Conservation (phyloP, 2,329 filamentous ascomycete genomes). For the Albophoma yamanashiensis region DNA sequence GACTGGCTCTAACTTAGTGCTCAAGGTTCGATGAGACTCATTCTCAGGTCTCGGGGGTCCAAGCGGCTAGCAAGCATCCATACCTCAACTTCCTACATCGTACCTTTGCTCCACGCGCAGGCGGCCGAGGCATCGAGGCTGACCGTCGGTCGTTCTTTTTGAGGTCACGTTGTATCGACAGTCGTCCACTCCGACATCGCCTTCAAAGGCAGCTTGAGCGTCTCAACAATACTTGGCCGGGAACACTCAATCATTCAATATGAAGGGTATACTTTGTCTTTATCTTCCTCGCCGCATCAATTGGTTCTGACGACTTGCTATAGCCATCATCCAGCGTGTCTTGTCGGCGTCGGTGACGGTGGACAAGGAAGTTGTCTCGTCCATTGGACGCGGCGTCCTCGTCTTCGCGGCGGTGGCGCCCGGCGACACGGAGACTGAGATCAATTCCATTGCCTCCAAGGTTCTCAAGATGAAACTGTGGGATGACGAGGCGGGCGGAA, state of each 20-base stretch:
- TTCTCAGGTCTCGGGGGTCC: neutral
- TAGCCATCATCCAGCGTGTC: slow-evolving; percentile 87
- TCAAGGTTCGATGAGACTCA: neutral
- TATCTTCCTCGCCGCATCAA: neutral
- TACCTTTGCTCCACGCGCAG: neutral
- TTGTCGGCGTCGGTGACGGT: slow-evolving; percentile 93
- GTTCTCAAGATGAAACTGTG: slow-evolving; percentile 85
- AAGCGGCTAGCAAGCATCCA: neutral
- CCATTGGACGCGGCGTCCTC: slow-evolving; percentile 80
- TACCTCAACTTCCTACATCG: neutral
- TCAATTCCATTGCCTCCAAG: slow-evolving; percentile 72
- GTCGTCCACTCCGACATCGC: neutral
- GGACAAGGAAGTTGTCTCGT: slow-evolving; percentile 79
- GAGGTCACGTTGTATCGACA: too few species aligned
- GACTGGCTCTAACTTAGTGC: neutral
- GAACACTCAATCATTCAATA: neutral
- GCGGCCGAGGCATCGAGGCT: neutral
- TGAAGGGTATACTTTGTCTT: slow-evolving; percentile 5
- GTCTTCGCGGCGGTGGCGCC: slow-evolving; percentile 88
- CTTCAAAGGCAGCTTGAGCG: neutral
- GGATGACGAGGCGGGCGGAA: slow-evolving; percentile 66
- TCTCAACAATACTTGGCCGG: neutral
- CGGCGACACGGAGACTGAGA: slow-evolving; percentile 82
- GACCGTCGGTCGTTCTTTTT: neutral
- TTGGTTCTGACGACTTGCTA: neutral